Evolutionary conservation across 179 eudicot species (phyloP).

Genomic region (Pouteria campechiana): DNA sequence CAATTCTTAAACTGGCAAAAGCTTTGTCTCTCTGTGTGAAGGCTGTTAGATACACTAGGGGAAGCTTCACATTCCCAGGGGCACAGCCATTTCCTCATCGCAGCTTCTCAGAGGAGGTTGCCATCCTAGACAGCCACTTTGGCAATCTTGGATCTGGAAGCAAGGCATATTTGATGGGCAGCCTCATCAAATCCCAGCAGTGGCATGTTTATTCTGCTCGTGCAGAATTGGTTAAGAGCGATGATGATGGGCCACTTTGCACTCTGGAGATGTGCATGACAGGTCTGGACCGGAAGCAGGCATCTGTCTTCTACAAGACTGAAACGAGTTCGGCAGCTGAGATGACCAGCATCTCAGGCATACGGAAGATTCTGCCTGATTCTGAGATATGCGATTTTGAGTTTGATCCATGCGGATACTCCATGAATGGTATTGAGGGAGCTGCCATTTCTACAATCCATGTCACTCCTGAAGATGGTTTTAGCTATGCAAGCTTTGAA

Average conservation of each 20-base stretch:
- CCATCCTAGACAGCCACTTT: constrained; percentile 54
- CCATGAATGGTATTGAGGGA: constrained; percentile 74
- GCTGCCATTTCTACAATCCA: constrained; percentile 66
- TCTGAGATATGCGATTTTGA: constrained; percentile 71
- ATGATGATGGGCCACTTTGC: constrained; percentile 28
- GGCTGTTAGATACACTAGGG: constrained; percentile 63
- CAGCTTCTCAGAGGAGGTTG: constrained; percentile 66
- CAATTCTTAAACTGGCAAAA: constrained; percentile 47
- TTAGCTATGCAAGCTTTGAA: constrained; percentile 85
- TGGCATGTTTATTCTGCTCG: constrained; percentile 78
- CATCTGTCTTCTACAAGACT: constrained; percentile 56
- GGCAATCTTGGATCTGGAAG: constrained; percentile 49
- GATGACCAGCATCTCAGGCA: constrained; percentile 60
- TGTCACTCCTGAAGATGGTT: constrained; percentile 80
- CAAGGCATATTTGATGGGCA: constrained; percentile 61
- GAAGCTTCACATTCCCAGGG: constrained; percentile 69
- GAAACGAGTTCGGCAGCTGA: constrained; percentile 41
- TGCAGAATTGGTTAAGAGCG: constrained; percentile 16
- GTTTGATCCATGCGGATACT: constrained; percentile 78
- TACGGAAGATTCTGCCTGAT: constrained; percentile 55
- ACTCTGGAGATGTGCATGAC: constrained; percentile 85
- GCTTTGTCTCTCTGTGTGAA: constrained; percentile 40
- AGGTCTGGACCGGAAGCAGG: constrained; percentile 48
- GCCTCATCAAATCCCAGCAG: constrained; percentile 32
- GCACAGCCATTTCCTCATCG: constrained; percentile 70